Percentiles rank a stretch among this genome's conserved stretches.
Evolutionary conservation across 1,139 yeast genomes (phyloP).

Genomic region (Yamadazyma conglobata): DNA sequence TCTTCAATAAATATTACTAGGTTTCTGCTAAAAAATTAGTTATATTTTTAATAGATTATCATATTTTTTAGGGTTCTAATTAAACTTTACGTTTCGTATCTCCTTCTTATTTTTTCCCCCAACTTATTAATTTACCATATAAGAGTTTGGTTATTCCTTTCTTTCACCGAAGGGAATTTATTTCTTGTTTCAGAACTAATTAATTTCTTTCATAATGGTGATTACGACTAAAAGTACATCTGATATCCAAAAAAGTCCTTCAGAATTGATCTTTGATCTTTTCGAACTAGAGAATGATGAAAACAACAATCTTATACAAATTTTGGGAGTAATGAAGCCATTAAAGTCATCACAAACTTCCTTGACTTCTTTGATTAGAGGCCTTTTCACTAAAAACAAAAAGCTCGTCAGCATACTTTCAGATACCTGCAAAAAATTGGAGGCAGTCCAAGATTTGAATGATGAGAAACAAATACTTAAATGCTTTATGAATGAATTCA

Average conservation of each 20-base stretch:
- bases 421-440: slow-evolving; percentile 16
- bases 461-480: slow-evolving; percentile 30
- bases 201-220: too few species aligned
- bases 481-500: slow-evolving; percentile 36
- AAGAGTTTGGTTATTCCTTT: too few species aligned
- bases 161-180: too few species aligned
- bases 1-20: too few species aligned
- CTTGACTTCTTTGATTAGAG: slow-evolving; percentile 35
- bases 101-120: too few species aligned
- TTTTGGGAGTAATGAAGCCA: slow-evolving; percentile 36
- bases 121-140: too few species aligned
- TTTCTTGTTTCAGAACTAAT: too few species aligned
- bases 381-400: slow-evolving; percentile 40
- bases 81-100: too few species aligned
- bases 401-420: slow-evolving; percentile 26
- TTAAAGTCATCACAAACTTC: slow-evolving; percentile 25
- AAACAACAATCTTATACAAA: slow-evolving; percentile 32
- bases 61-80: too few species aligned
- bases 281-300: slow-evolving; percentile 23
- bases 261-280: slow-evolving; percentile 12
- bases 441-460: slow-evolving; percentile 13
- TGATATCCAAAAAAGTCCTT: slow-evolving; percentile 5
- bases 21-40: too few species aligned
- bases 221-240: too few species aligned
- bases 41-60: too few species aligned